Conservation (phyloP, 2,329 filamentous ascomycete species). For the Parastagonospora avenae region DNA sequence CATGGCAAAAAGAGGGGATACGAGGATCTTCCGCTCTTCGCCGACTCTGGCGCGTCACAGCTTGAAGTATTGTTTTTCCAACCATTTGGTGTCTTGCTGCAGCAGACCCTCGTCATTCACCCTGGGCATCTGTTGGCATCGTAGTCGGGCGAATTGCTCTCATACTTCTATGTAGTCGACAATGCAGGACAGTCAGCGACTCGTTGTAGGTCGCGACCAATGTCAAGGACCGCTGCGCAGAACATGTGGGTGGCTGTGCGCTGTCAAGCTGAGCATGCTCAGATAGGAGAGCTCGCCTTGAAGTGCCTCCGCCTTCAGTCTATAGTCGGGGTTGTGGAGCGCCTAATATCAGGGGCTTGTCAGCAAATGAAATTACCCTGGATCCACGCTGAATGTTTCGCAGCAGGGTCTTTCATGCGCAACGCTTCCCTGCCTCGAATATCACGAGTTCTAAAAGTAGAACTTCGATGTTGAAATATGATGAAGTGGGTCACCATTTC, state of each 20-base stretch:
- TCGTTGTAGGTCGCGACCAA: too few relatives aligned
- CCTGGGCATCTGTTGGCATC: neutral
- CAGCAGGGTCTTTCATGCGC: neutral
- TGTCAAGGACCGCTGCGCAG: too few relatives aligned
- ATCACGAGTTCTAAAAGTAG: conserved; percentile 1
- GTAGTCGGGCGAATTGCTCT: too few relatives aligned
- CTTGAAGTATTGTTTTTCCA: conserved; percentile 9
- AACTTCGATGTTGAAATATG: neutral
- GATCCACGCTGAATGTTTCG: neutral
- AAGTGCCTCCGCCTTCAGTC: too few relatives aligned
- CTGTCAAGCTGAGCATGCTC: too few relatives aligned
- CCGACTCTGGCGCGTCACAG: conserved; percentile 2
- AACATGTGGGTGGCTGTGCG: too few relatives aligned
- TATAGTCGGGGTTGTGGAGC: too few relatives aligned
- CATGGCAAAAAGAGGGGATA: conserved; percentile 11
- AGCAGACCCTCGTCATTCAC: conserved; percentile 1
- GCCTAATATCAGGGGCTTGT: too few relatives aligned
- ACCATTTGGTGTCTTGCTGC: conserved; percentile 1
- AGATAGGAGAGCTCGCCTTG: too few relatives aligned
- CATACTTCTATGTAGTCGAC: too few relatives aligned
- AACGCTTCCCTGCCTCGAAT: neutral
- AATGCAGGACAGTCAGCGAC: too few relatives aligned
- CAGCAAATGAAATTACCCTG: too few relatives aligned
- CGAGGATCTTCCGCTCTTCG: conserved; percentile 8
- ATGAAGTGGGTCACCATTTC: neutral